phyloP scores from a whole-genome alignment of 441 rosid species.

The Raphanus hybrid region DNA sequence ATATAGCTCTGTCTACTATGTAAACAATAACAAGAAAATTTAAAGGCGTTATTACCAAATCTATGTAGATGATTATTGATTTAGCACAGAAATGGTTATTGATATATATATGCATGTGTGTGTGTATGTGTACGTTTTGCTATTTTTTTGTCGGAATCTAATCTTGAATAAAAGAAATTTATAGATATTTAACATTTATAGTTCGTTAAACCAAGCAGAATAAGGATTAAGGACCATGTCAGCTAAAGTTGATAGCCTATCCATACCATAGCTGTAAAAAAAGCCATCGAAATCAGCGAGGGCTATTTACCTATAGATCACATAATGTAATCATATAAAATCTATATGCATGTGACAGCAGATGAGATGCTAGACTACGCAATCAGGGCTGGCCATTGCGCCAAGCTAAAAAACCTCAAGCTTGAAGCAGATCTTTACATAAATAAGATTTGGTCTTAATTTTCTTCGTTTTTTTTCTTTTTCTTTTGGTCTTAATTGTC shows the following conservation, averaged over 20 bases:
- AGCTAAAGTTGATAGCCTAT: conserved; percentile 33
- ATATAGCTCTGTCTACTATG: not conserved
- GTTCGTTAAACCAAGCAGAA: conserved; percentile 37
- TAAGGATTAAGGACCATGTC: conserved; percentile 28
- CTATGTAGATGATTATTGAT: not conserved
- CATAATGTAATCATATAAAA: conserved; percentile 28
- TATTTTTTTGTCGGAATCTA: conserved; percentile 22
- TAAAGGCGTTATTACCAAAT: not conserved
- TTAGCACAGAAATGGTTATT: not conserved
- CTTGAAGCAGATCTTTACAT: not conserved
- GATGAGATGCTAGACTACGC: conserved; percentile 24
- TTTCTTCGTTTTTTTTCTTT: not conserved
- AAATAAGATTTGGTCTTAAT: not conserved
- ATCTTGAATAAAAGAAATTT: not conserved
- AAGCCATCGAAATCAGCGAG: conserved; percentile 36
- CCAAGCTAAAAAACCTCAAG: not conserved
- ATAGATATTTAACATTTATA: conserved; percentile 18
- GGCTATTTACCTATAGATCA: conserved; percentile 29
- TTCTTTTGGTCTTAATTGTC: not conserved
- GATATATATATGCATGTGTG: not conserved
- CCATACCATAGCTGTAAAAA: conserved; percentile 34
- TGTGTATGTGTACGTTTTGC: not conserved
- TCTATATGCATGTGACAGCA: conserved; percentile 12
- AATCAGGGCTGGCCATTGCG: not conserved
- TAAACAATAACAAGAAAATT: not conserved